These are phyloP conservation scores for Sporothrix brasiliensis DNA, from an alignment of 2,329 filamentous ascomycete species.

Conservation along the genomic window DNA sequence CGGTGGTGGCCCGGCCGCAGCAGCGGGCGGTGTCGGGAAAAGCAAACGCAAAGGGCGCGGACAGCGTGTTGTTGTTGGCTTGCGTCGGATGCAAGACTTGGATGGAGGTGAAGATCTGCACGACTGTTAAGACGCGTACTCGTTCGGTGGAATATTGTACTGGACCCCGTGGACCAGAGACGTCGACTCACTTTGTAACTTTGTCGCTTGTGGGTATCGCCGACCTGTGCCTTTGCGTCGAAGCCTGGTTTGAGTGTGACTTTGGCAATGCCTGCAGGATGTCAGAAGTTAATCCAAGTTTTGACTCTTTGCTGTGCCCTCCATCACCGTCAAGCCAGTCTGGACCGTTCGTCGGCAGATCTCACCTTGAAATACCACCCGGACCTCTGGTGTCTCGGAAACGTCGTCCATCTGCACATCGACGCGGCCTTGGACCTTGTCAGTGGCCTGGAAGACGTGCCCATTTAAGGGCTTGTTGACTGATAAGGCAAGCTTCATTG, in stretches of 20 bases:
- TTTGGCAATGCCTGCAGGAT: conserved; percentile 5
- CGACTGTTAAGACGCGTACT: too few species aligned
- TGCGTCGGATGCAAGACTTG: not conserved
- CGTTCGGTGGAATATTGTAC: not conserved
- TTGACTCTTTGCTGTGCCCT: not conserved
- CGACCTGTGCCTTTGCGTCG: conserved; percentile 17
- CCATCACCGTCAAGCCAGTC: too few species aligned
- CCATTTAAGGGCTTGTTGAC: conserved; percentile 24
- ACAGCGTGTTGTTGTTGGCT: not conserved
- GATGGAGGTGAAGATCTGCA: not conserved
- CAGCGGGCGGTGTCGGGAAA: not conserved
- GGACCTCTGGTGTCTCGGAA: conserved; percentile 1
- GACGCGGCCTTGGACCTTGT: conserved; percentile 27
- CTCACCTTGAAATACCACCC: conserved; percentile 28
- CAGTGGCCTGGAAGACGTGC: conserved; percentile 11
- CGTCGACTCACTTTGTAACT: conserved; percentile 5
- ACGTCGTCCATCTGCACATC: conserved; percentile 22
- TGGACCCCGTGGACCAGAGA: not conserved
- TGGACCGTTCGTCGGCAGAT: too few species aligned
- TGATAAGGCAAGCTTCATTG: conserved; percentile 28
- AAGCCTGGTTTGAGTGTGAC: conserved; percentile 17
- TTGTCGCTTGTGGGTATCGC: conserved; percentile 14
- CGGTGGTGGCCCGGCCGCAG: not conserved
- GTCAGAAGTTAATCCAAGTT: not conserved
- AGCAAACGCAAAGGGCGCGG: conserved; percentile 20